Conservation (phyloP, 768 basidiomycete species). For the Boletales sp. region DNA sequence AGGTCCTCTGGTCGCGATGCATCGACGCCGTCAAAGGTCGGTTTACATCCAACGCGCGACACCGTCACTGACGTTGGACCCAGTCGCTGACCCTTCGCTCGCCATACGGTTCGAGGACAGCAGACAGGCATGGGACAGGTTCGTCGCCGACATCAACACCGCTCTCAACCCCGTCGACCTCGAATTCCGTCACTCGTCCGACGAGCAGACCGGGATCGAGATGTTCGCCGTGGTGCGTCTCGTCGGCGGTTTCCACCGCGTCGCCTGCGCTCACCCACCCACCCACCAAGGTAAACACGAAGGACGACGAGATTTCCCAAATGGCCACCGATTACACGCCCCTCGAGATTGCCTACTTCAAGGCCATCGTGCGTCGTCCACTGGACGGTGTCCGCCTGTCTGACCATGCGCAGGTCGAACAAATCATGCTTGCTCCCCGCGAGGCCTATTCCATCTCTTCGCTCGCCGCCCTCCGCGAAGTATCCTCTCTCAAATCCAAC, state of each 20-base stretch:
- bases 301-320: slow-evolving; percentile 79
- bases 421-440: slow-evolving; percentile 78
- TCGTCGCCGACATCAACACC: slow-evolving; percentile 57
- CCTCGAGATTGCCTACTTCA: slow-evolving; percentile 81
- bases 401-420: slow-evolving; percentile 62
- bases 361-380: slow-evolving; percentile 58
- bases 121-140: slow-evolving; percentile 53
- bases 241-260: background rate
- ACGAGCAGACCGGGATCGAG: slow-evolving; percentile 61
- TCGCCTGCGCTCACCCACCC: background rate
- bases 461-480: slow-evolving; percentile 70
- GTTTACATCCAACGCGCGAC: background rate
- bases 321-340: slow-evolving; percentile 80
- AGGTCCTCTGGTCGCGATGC: slow-evolving; percentile 64
- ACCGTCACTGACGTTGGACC: slow-evolving; percentile 2
- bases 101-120: slow-evolving; percentile 40
- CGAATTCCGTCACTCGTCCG: slow-evolving; percentile 59
- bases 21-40: slow-evolving; percentile 65
- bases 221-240: slow-evolving; percentile 66
- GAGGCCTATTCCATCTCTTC: slow-evolving; percentile 77
- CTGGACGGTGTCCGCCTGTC: background rate
- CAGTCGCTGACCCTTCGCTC: slow-evolving; percentile 53
- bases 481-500: slow-evolving; percentile 51
- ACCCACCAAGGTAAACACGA: slow-evolving; percentile 63
- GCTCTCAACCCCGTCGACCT: slow-evolving; percentile 68